Base-by-base conservation (phyloP, 192 early-diverging fungal species). In the Linnemannia schmuckeri region DNA sequence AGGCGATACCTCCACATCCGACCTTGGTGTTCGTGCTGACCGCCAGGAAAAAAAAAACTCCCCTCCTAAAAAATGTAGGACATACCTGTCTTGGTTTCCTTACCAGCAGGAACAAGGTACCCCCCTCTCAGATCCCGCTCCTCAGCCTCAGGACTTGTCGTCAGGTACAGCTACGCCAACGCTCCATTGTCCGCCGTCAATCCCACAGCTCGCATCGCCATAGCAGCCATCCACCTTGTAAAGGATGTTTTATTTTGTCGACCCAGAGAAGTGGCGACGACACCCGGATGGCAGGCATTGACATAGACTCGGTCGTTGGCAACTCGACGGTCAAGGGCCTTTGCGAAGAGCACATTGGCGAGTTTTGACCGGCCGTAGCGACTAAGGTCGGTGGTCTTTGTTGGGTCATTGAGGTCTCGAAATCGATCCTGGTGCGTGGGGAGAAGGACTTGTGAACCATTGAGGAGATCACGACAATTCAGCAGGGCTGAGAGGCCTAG, bases 321-420 rank as follows among this genome's bases (percentile, higher is more conserved):
- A 4, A 88, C 33, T 7, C 78, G 47, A 13, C 82, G 76, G 24
- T 89, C 89, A 17, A 95, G 82, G n/a, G 89, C 77, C 13, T 75
- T 80, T 3, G 90, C 63, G 82, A 92, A 93, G 10, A 90, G 82
- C 33, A 91, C 69, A 55, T 90, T 92, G 61, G 90, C 81, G 76
- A 93, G 79, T 80, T 95, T 95, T 46, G 89, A 84, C 12, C 88
- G 79, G 52, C 79, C 88, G 77, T 93, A 93, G 7, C 57, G 27
- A 30, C 30, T 22, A 54, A 76, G 9, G 27, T 52, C 24, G 13
- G 27, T 63, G 54, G 54, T 61, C 35, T 54, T 79, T 42, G n/a
- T 73, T n/a, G n/a, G 35, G 71, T 89, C 49, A 27, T 92, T 86
- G 30, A 90, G 72, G 82, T 74, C 0, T 92, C 89, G 46, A 82